Conservation (phyloP, 352 stramenopile genomes). For the Phytophthora foliorum region DNA sequence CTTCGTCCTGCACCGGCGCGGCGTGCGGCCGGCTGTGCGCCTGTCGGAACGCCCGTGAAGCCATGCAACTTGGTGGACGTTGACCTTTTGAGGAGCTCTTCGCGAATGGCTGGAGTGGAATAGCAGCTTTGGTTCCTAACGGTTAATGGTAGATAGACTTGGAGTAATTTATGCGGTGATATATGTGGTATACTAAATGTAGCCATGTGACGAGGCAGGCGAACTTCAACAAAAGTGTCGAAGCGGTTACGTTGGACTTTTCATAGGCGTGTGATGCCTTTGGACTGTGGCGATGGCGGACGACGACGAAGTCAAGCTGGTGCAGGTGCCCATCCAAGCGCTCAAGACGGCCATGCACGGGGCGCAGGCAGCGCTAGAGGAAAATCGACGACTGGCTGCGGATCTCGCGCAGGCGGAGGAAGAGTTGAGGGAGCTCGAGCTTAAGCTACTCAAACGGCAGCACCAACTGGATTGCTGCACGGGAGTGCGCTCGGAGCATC, state of each 20-base stretch:
- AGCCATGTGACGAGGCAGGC: constrained; percentile 39
- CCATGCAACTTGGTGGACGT: constrained; percentile 25
- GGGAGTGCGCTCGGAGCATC: constrained; percentile 40
- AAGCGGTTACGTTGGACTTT: neutral
- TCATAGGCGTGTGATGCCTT: neutral
- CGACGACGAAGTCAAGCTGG: constrained; percentile 44
- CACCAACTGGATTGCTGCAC: constrained; percentile 65
- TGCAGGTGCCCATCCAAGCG: constrained; percentile 52
- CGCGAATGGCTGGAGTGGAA: constrained; percentile 33
- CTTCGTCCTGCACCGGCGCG: constrained; percentile 15
- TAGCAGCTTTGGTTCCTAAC: neutral
- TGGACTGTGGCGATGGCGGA: constrained; percentile 9
- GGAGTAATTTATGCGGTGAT: neutral
- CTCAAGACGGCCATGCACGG: constrained; percentile 45
- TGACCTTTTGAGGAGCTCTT: constrained; percentile 13
- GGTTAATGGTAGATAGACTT: neutral
- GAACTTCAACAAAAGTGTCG: constrained; percentile 22
- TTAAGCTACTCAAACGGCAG: constrained; percentile 56
- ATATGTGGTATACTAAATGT: constrained; percentile 7
- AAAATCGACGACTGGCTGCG: constrained; percentile 44
- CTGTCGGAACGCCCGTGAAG: constrained; percentile 43
- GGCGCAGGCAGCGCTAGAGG: constrained; percentile 37
- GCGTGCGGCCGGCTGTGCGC: constrained; percentile 30
- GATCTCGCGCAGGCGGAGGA: constrained; percentile 49
- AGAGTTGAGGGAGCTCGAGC: constrained; percentile 51